Evolutionary conservation across 2,329 filamentous ascomycete genomes (phyloP), one percentile per base, ranked within the genome.

Genomic region (Rutstroemia sp.): DNA sequence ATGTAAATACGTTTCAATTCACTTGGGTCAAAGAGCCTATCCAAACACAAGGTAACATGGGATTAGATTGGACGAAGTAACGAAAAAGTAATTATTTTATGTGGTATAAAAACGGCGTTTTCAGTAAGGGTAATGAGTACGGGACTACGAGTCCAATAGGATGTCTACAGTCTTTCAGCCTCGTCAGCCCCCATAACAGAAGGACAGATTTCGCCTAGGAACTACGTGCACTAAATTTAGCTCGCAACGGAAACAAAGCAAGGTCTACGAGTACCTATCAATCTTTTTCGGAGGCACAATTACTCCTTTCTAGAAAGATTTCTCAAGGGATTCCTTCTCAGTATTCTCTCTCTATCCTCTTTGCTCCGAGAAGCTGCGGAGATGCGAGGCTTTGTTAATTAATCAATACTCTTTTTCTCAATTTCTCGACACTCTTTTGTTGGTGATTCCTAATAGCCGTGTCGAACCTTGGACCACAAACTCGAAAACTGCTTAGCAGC

Each of bases 381-480:
- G 52, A 68, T 68, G 65, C 59, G 61, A 59, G 51, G 54, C 49
- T 63, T 52, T 59, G 59, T 51, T 63, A 62, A 66, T 60, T 66
- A 64, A 56, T 56, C 36, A 27, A 30, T 30, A 38, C 27, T 27
- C 23, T 34, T 42, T 44, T 46, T 16, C 50, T 36, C 17, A 27
- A 36, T 55, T 38, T 42, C 49, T 38, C 19, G 47, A 55, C 47
- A 44, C 49, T 55, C 39, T 34, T 55, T 55, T 44, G 21, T 48
- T 55, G 51, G 46, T 21, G 53, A 51, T 27, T 34, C 49, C 47
- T 23, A 25, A 55, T 30, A 45, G 47, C 46, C 17, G 14, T 30
- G 44, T 55, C 21, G 9, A 51, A n/a, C 17, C 38, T n/a, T 47
- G 53, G 53, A 25, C 47, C 53, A 55, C 38, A 16, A 55, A 55